Evolutionary conservation across 306 rosid genomes (phyloP), one percentile per base, ranked within the genome.

Genomic region (Acacia confusa): DNA sequence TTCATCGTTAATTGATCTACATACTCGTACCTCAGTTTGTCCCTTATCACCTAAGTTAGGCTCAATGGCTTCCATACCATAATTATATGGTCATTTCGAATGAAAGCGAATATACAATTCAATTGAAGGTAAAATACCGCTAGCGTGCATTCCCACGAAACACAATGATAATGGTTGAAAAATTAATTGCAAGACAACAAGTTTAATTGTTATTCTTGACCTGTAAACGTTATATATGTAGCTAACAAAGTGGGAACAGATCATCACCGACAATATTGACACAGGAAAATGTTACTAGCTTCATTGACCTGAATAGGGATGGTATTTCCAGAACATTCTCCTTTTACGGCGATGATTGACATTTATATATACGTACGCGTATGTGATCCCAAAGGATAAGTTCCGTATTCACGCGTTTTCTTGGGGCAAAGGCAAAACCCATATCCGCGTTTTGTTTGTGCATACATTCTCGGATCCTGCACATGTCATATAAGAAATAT

Each of bases 51-150:
- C 24, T 1, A 52, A 52, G 24, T 52, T 52, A 53, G 61, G 10
- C 13, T 53, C 10, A n/a, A 8, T 53, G 58, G 60, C 60, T 22
- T 57, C 28, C 58, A 82, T 28, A 11, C 9, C 22, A 44, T 30
- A 24, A 70, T n/a, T 75, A 43, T 41, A 22, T 44, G 41, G 70
- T 82, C 78, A 60, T 22, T 25, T 47, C 61, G 66, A 20, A 36
- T 71, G 74, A 61, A 70, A 53, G 53, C n/a, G 25, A 43, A 45
- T 47, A 45, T 58, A 48, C 57, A 34, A 47, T 77, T 70, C 57
- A 45, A 47, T 77, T 45, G 47, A 60, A 45, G 73, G 78, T 57
- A 76, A 69, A 47, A 34, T 60, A 24, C 14, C 52, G 64, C 55
- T 63, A 58, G 73, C 78, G 24, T 53, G 19, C 70, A 47, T 22